Percentiles rank a stretch among this genome's conserved stretches.
Evolutionary conservation across 768 basidiomycete species (phyloP).

Genomic region (Tulasnella sp.): DNA sequence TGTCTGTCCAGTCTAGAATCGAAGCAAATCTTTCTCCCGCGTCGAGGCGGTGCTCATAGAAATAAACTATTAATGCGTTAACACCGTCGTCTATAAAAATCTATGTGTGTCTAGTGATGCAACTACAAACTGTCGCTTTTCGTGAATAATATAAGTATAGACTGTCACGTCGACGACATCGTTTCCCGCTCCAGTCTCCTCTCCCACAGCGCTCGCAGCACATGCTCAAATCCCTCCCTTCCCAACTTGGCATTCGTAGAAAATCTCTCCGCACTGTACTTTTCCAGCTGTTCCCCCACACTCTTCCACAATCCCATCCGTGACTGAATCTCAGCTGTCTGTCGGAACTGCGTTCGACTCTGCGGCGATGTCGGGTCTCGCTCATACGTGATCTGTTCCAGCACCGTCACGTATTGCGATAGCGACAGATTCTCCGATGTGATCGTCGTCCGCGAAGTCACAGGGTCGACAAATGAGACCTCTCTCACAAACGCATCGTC

Average conservation of each 20-base stretch:
- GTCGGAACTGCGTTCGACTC: slow-evolving; percentile 57
- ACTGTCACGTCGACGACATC: not conserved
- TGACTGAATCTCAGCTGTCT: slow-evolving; percentile 86
- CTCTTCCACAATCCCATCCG: slow-evolving; percentile 69
- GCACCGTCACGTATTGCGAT: slow-evolving; percentile 88
- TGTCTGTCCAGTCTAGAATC: too few relatives aligned
- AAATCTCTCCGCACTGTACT: slow-evolving; percentile 77
- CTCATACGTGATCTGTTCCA: slow-evolving; percentile 77
- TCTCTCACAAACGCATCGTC: slow-evolving; percentile 92
- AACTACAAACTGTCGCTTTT: too few relatives aligned
- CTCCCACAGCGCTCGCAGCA: slow-evolving; percentile 67
- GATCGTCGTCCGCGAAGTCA: slow-evolving; percentile 63
- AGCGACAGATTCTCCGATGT: slow-evolving; percentile 88
- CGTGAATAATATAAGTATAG: too few relatives aligned
- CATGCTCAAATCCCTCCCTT: slow-evolving; percentile 81
- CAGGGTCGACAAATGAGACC: slow-evolving; percentile 84
- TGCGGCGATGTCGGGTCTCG: slow-evolving; percentile 38
- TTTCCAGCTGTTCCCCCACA: slow-evolving; percentile 71
- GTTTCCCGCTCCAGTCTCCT: slow-evolving; percentile 38
- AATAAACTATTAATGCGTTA: too few relatives aligned
- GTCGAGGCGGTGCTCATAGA: too few relatives aligned
- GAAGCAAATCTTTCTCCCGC: too few relatives aligned
- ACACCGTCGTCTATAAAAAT: too few relatives aligned
- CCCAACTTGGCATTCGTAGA: slow-evolving; percentile 85
- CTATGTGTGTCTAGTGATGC: too few relatives aligned